These are phyloP conservation scores for Solanum habrochaites DNA, from an alignment of 257 asterid species.

Conservation along the genomic window DNA sequence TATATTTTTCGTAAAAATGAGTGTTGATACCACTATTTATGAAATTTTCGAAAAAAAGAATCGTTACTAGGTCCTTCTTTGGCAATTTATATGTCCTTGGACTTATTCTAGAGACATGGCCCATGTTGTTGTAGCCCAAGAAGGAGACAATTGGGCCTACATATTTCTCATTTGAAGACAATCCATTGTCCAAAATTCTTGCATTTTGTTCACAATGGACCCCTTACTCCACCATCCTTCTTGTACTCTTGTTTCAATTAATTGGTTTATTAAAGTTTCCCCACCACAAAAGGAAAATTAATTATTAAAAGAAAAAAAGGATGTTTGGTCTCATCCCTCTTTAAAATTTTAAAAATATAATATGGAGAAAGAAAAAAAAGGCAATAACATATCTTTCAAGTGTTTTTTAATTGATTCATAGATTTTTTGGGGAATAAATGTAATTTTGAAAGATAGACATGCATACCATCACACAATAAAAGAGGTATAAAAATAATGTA, in stretches of 20 bases:
- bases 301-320: neutral
- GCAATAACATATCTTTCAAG: neutral
- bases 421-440: neutral
- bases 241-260: neutral
- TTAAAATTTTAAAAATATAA: neutral
- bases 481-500: neutral
- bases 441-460: neutral
- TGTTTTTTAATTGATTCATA: neutral
- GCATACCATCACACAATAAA: neutral
- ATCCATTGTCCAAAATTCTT: neutral
- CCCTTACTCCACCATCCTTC: neutral
- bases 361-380: neutral
- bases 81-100: neutral
- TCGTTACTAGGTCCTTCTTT: neutral
- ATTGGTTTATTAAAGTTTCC: neutral
- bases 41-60: neutral
- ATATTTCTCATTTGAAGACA: neutral
- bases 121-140: neutral
- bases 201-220: neutral
- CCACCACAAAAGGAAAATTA: neutral
- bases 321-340: neutral
- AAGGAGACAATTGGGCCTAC: constrained; percentile 1
- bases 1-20: neutral
- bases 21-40: neutral
- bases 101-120: neutral